Conservation (phyloP, 768 basidiomycete species). For the Lenzites betulinus region DNA sequence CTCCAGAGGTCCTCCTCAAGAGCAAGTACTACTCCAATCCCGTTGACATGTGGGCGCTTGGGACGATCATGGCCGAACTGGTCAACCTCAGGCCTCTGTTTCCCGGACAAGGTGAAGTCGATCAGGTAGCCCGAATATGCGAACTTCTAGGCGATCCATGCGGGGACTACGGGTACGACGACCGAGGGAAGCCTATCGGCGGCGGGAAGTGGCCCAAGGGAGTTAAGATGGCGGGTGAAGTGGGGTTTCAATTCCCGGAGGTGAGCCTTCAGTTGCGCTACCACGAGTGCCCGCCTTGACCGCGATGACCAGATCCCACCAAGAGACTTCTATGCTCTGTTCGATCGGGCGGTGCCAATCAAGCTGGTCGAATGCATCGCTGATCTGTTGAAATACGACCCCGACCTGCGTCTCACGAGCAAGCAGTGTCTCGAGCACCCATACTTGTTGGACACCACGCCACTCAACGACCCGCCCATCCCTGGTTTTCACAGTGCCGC, state of each 20-base stretch:
- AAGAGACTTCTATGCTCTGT: constrained; percentile 68
- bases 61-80: constrained; percentile 97
- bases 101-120: constrained; percentile 89
- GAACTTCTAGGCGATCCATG: constrained; percentile 93
- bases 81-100: constrained; percentile 95
- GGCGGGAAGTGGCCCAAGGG: constrained; percentile 90
- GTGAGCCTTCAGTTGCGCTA: constrained; percentile 42
- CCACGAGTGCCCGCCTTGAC: constrained; percentile 5
- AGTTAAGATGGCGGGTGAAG: constrained; percentile 80
- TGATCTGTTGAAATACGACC: constrained; percentile 91
- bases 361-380: constrained; percentile 90
- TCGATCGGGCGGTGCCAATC: constrained; percentile 74
- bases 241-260: constrained; percentile 89
- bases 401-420: constrained; percentile 82
- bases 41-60: constrained; percentile 99
- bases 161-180: constrained; percentile 78
- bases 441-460: constrained; percentile 82
- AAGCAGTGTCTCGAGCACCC: constrained; percentile 85
- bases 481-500: constrained; percentile 34
- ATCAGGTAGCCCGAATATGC: constrained; percentile 90
- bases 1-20: constrained; percentile 92
- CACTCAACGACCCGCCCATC: constrained; percentile 64
- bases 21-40: constrained; percentile 94
- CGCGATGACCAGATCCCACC: constrained; percentile 53
- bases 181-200: constrained; percentile 66